Evolutionary conservation across 495 filamentous ascomycete species (phyloP), one percentile per base, ranked within the genome.

Genomic region (Talaromyces wortmannii): DNA sequence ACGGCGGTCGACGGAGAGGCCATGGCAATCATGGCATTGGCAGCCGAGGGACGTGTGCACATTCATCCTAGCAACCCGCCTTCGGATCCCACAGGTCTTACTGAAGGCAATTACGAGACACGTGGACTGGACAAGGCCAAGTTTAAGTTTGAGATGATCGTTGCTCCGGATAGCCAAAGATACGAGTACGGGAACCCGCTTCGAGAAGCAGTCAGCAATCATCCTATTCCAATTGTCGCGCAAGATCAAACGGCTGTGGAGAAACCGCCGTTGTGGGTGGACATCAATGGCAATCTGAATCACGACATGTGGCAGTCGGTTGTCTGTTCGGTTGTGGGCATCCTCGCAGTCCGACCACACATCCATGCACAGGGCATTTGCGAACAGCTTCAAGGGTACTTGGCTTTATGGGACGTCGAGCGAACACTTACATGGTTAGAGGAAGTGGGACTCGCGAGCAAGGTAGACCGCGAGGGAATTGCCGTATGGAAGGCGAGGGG

Each of bases 251-350:
- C 8, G 63, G 10, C 71, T 23, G 2, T 23, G 4, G 23, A 59
- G 62, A 82, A 63, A 60, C 72, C 89, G 16, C 91, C 91, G 0
- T 68, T 91, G 29, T 96, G 91, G 91, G 82, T 81, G 56, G 89
- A 90, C 66, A 86, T 95, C 47, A 82, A 89, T 50, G 83, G 80
- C 0, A 67, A 78, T 7, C 67, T 91, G 11, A 77, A 88, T 36
- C 59, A 56, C 3, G 68, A 76, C 6, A 70, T 86, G 42, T 96
- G 91, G 91, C 70, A 82, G 3, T 69, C 80, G 60, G 78, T 82
- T 7, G 66, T 89, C 11, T 77, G 75, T 7, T 78, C 82, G 16
- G 72, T 89, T 11, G 56, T 84, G 7, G 73, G 83, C 16, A 76
- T 78, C 43, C 54, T 91, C 12, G 81, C 83, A 0, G 75, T 78